These are phyloP conservation scores for Strigomonas culicis DNA, from an alignment of 208 protist species.

Conservation along the genomic window DNA sequence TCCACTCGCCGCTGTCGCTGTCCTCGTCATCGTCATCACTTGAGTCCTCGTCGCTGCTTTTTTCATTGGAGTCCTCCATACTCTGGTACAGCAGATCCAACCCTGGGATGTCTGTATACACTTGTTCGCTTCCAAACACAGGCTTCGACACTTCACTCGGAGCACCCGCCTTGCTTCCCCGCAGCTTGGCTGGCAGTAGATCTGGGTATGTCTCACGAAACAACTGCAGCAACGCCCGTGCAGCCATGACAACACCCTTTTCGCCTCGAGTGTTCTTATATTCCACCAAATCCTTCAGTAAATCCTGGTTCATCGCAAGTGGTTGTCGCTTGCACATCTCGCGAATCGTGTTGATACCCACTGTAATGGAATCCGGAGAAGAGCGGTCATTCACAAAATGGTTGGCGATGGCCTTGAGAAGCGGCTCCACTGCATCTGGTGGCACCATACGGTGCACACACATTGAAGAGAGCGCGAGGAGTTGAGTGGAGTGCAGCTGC, in stretches of 20 bases:
- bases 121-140: constrained; percentile 62
- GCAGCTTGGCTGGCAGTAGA: constrained; percentile 93
- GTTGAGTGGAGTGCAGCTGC: constrained; percentile 94
- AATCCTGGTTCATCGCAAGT: constrained; percentile 89
- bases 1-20: constrained; percentile 8
- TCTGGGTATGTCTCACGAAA: constrained; percentile 94
- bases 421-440: constrained; percentile 89
- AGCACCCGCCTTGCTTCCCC: constrained; percentile 57
- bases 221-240: constrained; percentile 93
- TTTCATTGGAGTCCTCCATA: constrained; percentile 18
- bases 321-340: constrained; percentile 95
- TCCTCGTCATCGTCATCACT: neutral
- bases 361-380: constrained; percentile 90
- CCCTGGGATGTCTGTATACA: constrained; percentile 85
- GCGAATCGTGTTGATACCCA: constrained; percentile 96
- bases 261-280: constrained; percentile 94
- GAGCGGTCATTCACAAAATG: constrained; percentile 96
- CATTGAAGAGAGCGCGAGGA: constrained; percentile 95
- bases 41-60: constrained; percentile 14
- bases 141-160: constrained; percentile 27
- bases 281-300: constrained; percentile 93
- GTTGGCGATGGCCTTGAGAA: constrained; percentile 94
- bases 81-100: constrained; percentile 77
- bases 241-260: constrained; percentile 95
- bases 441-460: constrained; percentile 94